phyloP scores from a whole-genome alignment of 768 basidiomycete genomes.

The button mushroom (Agaricus bisporus) region DNA sequence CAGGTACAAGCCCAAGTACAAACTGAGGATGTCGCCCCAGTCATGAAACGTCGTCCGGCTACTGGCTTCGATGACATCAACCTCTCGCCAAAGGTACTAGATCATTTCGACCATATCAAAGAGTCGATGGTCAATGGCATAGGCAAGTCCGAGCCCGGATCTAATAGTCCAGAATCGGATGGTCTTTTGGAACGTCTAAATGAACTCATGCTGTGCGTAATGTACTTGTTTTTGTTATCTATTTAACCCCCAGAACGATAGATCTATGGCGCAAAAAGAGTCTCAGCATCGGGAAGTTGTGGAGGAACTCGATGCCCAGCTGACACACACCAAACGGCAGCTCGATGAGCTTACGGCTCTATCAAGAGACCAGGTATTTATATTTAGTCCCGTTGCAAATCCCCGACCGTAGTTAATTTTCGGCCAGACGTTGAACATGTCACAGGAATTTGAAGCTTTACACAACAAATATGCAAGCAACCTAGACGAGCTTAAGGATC shows the following conservation, averaged over 20 bases:
- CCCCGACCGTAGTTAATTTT: neutral
- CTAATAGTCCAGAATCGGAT: slow-evolving; percentile 46
- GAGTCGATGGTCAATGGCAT: slow-evolving; percentile 54
- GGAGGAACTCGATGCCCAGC: slow-evolving; percentile 61
- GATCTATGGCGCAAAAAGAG: slow-evolving; percentile 98
- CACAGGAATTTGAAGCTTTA: slow-evolving; percentile 74
- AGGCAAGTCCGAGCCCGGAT: slow-evolving; percentile 31
- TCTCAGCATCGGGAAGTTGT: slow-evolving; percentile 80
- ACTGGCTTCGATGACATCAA: slow-evolving; percentile 22
- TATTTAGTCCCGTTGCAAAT: neutral
- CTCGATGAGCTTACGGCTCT: slow-evolving; percentile 78
- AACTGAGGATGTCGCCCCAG: neutral
- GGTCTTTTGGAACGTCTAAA: slow-evolving; percentile 78
- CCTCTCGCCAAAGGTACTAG: slow-evolving; percentile 66
- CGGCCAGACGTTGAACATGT: slow-evolving; percentile 76
- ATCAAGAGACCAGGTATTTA: slow-evolving; percentile 75
- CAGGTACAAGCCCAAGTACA: slow-evolving; percentile 24
- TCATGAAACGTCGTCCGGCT: neutral
- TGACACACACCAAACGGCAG: slow-evolving; percentile 65
- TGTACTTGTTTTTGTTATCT: neutral
- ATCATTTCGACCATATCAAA: slow-evolving; percentile 71
- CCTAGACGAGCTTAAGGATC: slow-evolving; percentile 19
- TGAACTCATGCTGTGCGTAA: slow-evolving; percentile 83
- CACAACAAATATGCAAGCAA: slow-evolving; percentile 41
- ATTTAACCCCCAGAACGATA: slow-evolving; percentile 24